Conservation (phyloP, 805 yeast species). For the Cyberlindnera samutprakarnensis region DNA sequence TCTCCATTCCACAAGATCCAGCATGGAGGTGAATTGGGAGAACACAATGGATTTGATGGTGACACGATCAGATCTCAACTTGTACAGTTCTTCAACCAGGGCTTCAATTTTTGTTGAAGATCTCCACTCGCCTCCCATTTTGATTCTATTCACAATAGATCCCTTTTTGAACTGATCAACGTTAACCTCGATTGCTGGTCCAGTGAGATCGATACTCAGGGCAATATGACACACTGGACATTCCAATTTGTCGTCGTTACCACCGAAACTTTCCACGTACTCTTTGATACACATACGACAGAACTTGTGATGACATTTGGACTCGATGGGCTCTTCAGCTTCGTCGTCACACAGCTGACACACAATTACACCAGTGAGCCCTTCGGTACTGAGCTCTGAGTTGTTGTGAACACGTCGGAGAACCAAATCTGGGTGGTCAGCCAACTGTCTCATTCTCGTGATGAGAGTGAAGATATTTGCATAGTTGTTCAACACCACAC, state of each 20-base stretch:
- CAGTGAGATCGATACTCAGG: constrained; percentile 80
- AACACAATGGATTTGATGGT: constrained; percentile 95
- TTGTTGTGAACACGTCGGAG: constrained; percentile 53
- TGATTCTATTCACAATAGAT: constrained; percentile 78
- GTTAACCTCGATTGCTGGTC: constrained; percentile 70
- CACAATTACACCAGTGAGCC: constrained; percentile 44
- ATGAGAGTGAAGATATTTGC: constrained; percentile 95
- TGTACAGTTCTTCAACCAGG: constrained; percentile 84
- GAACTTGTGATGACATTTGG: constrained; percentile 89
- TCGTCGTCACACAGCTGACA: constrained; percentile 96
- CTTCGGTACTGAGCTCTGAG: constrained; percentile 24
- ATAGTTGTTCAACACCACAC: constrained; percentile 92
- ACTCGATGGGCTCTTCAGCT: constrained; percentile 94
- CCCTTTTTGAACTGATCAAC: constrained; percentile 49
- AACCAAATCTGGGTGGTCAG: constrained; percentile 97
- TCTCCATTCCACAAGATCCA: constrained; percentile 95
- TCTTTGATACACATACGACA: constrained; percentile 91
- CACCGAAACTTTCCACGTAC: constrained; percentile 75
- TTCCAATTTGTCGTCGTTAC: constrained; percentile 48
- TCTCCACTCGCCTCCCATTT: constrained; percentile 83
- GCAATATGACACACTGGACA: constrained; percentile 98
- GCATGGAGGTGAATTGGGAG: constrained; percentile 95
- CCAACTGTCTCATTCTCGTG: constrained; percentile 95
- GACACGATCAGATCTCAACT: constrained; percentile 73
- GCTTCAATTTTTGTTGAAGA: constrained; percentile 97